Evolutionary conservation across 495 filamentous ascomycete genomes (phyloP).

Genomic region (Penicillium bovifimosum): DNA sequence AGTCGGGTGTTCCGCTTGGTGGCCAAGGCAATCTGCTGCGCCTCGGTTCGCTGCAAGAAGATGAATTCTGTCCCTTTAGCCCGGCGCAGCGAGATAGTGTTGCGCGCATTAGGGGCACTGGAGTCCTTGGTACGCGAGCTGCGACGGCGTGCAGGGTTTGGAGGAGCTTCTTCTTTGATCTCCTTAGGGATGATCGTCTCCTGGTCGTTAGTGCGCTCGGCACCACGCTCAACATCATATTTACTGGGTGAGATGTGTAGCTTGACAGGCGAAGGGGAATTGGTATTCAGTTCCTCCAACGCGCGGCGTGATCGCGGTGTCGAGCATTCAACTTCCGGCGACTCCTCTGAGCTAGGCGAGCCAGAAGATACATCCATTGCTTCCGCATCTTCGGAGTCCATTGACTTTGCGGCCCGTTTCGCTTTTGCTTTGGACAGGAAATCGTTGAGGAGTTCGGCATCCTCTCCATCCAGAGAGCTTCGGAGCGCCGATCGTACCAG

Average conservation of each 20-base stretch:
- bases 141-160: slow-evolving; percentile 35
- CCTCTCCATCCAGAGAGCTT: slow-evolving; percentile 47
- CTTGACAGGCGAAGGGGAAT: slow-evolving; percentile 50
- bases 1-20: slow-evolving; percentile 53
- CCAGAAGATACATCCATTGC: slow-evolving; percentile 12
- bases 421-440: slow-evolving; percentile 57
- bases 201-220: slow-evolving; percentile 3
- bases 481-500: slow-evolving; percentile 39
- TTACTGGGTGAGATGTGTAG: slow-evolving; percentile 28
- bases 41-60: slow-evolving; percentile 51
- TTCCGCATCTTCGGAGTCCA: slow-evolving; percentile 21
- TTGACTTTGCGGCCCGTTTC: slow-evolving; percentile 50
- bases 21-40: slow-evolving; percentile 50
- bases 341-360: slow-evolving; percentile 16
- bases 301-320: slow-evolving; percentile 43
- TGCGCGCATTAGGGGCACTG: slow-evolving; percentile 33
- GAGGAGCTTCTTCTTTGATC: slow-evolving; percentile 17
- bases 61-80: slow-evolving; percentile 52
- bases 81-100: slow-evolving; percentile 50
- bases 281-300: slow-evolving; percentile 48
- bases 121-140: slow-evolving; percentile 37
- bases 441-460: slow-evolving; percentile 55
- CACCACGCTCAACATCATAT: slow-evolving; percentile 8
- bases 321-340: slow-evolving; percentile 25
- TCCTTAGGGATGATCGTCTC: slow-evolving; percentile 20